Base-by-base conservation (phyloP, 805 yeast genomes). In the Nakazawaea molendinolei region DNA sequence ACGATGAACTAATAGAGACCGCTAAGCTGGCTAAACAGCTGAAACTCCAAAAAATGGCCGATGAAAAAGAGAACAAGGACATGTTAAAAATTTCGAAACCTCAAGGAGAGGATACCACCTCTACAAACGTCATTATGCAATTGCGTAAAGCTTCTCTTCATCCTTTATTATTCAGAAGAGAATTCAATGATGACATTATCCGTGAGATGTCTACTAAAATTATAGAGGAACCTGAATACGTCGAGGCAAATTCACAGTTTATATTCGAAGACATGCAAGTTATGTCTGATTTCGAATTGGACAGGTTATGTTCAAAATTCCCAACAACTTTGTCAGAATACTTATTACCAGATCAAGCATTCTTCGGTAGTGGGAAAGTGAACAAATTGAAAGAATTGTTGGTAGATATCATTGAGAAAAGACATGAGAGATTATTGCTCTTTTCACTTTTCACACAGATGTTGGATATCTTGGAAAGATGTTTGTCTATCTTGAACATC, bases 361-460 rank as follows among this genome's bases (percentile, higher is more conserved):
- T 68, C 59, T 47, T 69, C 28, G 69, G 74, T 19, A 77, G 95
- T 42, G 97, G 97, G 10, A 92, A 92, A 55, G 71, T 86, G 9
- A 47, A 55, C 14, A 63, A 67, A 45, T 58, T 92, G 46, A 57
- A 68, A 16, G 67, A 73, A 42, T 47, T 89, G 14, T 52, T 92
- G n/a, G 63, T 74, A 4, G 56, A 63, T 7, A 74, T 81, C 41
- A 67, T 83, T 25, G 63, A 51, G 2, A 58, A 66, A 17, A 76
- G 76, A 14, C 79, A 74, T 33, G 78, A 74, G 44, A 80, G 92
- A 44, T 73, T 89, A 2, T 63, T 92, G 41, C 67, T 92, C 5
- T 92, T 92, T 53, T 89, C 97, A 3, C 75, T 90, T 43, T 92
- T 92, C 58, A 92, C 98, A 1, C 95, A 86, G 59, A 78, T 87